Conservation (phyloP, 768 basidiomycete species). For the Calvatia gigantea region DNA sequence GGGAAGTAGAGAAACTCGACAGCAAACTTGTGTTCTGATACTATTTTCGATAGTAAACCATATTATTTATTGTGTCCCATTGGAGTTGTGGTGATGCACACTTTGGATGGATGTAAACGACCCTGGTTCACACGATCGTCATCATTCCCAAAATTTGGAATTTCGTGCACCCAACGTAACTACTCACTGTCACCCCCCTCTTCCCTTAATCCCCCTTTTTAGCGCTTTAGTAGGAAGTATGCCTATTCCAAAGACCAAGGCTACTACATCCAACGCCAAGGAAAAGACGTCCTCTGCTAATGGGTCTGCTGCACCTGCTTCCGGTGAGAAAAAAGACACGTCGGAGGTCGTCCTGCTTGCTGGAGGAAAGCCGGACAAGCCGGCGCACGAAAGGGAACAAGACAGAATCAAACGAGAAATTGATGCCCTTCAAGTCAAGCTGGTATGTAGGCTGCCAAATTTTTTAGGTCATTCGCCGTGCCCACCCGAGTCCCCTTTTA, state of each 20-base stretch:
- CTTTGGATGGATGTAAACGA: not conserved
- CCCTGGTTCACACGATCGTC: slow-evolving; percentile 22
- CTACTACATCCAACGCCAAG: slow-evolving; percentile 37
- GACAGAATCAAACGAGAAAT: slow-evolving; percentile 80
- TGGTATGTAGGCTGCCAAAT: slow-evolving; percentile 51
- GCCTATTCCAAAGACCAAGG: slow-evolving; percentile 56
- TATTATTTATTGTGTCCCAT: slow-evolving; percentile 5
- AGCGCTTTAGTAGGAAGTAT: slow-evolving; percentile 25
- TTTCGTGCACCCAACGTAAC: slow-evolving; percentile 11
- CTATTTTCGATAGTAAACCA: slow-evolving; percentile 6
- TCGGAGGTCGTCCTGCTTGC: slow-evolving; percentile 33
- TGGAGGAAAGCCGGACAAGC: slow-evolving; percentile 79
- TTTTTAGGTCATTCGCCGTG: slow-evolving; percentile 7
- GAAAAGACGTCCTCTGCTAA: slow-evolving; percentile 42
- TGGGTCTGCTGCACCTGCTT: slow-evolving; percentile 46
- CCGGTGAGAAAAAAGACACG: slow-evolving; percentile 42
- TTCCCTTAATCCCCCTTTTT: slow-evolving; percentile 18
- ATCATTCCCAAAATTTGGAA: slow-evolving; percentile 19
- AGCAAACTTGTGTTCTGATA: slow-evolving; percentile 61
- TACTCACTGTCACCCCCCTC: slow-evolving; percentile 9
- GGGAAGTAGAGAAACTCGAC: slow-evolving; percentile 83
- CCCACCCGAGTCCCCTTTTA: slow-evolving; percentile 12
- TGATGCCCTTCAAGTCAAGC: slow-evolving; percentile 72
- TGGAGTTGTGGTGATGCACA: not conserved
- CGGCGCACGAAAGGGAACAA: slow-evolving; percentile 81